A percentile compares a stretch with the other conserved stretches of the same genome.
phyloP scores from a whole-genome alignment of 176 grass and related monocot genomes.

The Oryza meyeriana region DNA sequence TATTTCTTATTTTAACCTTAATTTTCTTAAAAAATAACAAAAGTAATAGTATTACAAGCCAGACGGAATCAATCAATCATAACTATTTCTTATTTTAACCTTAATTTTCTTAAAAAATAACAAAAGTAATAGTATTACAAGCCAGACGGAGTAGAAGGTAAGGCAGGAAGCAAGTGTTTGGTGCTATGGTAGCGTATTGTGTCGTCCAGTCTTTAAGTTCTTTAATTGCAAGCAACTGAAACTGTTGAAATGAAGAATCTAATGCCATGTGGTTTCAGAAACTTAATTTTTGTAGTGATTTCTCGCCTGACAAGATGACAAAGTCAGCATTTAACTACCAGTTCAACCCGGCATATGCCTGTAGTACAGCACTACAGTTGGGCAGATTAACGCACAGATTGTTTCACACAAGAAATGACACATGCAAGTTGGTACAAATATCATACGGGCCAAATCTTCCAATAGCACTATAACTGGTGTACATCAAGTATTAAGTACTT shows the following conservation, averaged over 20 bases:
- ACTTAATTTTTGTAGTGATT: neutral
- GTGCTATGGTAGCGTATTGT: too few species aligned
- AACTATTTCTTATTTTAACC: too few species aligned
- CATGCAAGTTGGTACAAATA: neutral
- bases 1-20: too few species aligned
- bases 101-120: too few species aligned
- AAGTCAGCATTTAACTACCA: neutral
- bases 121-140: too few species aligned
- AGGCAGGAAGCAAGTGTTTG: too few species aligned
- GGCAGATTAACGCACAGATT: neutral
- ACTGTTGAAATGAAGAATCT: neutral
- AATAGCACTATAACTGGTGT: neutral
- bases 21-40: too few species aligned
- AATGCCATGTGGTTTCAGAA: neutral
- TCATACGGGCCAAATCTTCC: neutral
- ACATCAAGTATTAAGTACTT: neutral
- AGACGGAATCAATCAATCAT: too few species aligned
- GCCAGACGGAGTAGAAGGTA: too few species aligned
- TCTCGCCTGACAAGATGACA: neutral
- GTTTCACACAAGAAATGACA: neutral
- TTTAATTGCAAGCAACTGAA: too few species aligned
- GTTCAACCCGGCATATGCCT: neutral
- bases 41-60: too few species aligned
- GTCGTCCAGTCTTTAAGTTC: too few species aligned
- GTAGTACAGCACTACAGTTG: neutral